Evolutionary conservation across 2,329 filamentous ascomycete species (phyloP), one percentile per base, ranked within the genome.

Genomic region (Verticillium isaacii): DNA sequence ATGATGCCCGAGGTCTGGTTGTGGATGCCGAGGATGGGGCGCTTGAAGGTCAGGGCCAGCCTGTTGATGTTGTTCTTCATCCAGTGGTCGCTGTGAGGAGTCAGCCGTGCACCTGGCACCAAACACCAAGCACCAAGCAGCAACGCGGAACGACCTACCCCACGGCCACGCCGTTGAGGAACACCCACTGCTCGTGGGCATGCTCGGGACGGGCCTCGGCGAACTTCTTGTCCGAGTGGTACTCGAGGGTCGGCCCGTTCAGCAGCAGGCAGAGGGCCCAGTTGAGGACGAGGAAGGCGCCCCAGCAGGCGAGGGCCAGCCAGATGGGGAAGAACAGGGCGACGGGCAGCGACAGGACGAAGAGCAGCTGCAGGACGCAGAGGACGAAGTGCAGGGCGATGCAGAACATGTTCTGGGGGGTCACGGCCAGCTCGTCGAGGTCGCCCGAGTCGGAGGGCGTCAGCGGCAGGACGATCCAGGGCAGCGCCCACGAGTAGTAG

Each of bases 181-280:
- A 93, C n/a, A 93, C 80, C 91, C 91, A 94, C 68, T 88, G 83
- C 74, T 93, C 90, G 59, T 86, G 79, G 12, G 78, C 77, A 70
- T 86, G 81, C 65, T 84, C 79, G 0, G 79, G 77, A 19, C 74
- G 72, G 1, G 74, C 73, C 17, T 78, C 72, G 1, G 86, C 80
- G 64, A 83, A 86, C 60, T 82, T 76, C 2, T 80, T 75, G 52
- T 85, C 79, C 1, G 85, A 86, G 19, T 74, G 72, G 66, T 82
- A 86, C 2, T 78, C 77, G 58, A 78, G 74, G 3, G 74, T 70
- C 7, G 67, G 70, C n/a, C 85, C 80, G 66, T 89, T 89, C 58
- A 86, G 70, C 36, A 84, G 68, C 2, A 77, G 69, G 66, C 82
- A 86, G 25, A 89, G 70, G 19, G 77, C 61, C 69, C 74, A 77